Evolutionary conservation across 2,329 filamentous ascomycete species (phyloP), one percentile per base, ranked within the genome.

Genomic region (Magnaporthiopsis poae): DNA sequence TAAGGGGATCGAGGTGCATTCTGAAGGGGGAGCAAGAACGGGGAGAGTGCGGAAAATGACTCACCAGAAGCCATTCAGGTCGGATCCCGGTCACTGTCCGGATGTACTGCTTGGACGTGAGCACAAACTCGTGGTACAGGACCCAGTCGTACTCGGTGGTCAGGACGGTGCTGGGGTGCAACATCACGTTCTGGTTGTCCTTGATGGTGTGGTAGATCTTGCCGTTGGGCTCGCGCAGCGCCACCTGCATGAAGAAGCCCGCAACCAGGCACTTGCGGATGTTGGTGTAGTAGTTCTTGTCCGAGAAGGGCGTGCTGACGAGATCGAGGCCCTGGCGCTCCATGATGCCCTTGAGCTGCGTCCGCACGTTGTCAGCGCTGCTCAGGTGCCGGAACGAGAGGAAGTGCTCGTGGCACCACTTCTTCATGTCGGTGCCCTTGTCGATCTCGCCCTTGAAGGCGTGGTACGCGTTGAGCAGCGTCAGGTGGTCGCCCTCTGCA

Each of bases 211-310:
- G 88, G 80, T 99, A 99, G 60, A 91, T 86, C 83, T 98, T 98
- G 74, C 91, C 90, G 69, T 71, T 73, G 36, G 86, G 87, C 74
- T 98, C 92, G 75, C 90, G 92, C 87, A 96, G 97, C 68, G 95
- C 96, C 29, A 98, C 91, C 77, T 99, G 95, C 95, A 99, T 99
- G 84, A 99, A 99, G 84, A 99, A 99, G 46, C 96, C 95, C 0
- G 93, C 86, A 15, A 97, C 89, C 18, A 99, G 84, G 11, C 95
- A 94, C 56, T 92, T 88, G 61, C 94, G 90, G 73, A 99, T 99
- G 77, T 99, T 99, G 76, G 88, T 92, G 79, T 98, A 99, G 82
- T 99, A 99, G 75, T 96, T 91, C 82, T 96, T 96, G 80, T 98
- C 89, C 73, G 93, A 90, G 74, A 96, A 98, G 0, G 90, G 86